Percentiles rank a stretch among this genome's conserved stretches.
Evolutionary conservation across 78 protist genomes (phyloP).

Genomic region (Dictyostelium capitatum): DNA sequence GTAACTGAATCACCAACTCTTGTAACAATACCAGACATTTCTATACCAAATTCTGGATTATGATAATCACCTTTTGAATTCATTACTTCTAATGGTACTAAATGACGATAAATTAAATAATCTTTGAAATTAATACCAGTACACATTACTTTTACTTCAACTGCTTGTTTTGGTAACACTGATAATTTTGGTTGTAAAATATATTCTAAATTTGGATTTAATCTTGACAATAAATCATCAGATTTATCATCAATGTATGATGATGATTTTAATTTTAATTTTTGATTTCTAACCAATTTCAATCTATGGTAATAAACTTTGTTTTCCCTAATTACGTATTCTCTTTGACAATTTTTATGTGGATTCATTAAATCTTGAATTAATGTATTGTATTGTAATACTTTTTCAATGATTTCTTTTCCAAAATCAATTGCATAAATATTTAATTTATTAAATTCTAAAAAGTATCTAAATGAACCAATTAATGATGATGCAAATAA

Average conservation of each 20-base stretch:
- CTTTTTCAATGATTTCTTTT: neutral
- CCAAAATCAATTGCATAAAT: neutral
- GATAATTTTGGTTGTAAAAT: neutral
- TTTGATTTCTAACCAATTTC: neutral
- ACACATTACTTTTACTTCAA: slow-evolving; percentile 36
- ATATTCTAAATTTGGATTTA: neutral
- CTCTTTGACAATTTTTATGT: neutral
- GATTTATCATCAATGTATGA: neutral
- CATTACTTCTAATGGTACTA: neutral
- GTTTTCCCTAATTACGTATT: neutral
- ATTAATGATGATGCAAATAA: slow-evolving; percentile 31
- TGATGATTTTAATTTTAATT: neutral
- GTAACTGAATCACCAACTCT: neutral
- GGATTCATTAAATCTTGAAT: neutral
- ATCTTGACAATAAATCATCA: neutral
- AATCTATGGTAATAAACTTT: neutral
- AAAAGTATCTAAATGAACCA: slow-evolving; percentile 18
- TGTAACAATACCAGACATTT: slow-evolving; percentile 1
- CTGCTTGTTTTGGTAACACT: neutral
- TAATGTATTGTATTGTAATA: neutral
- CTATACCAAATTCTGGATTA: slow-evolving; percentile 1
- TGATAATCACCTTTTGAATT: neutral
- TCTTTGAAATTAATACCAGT: slow-evolving; percentile 65
- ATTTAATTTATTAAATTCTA: neutral
- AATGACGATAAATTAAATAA: slow-evolving; percentile 22